Evolutionary conservation across 345 rosid species (phyloP).

Genomic region (Capsella bursapastoris): DNA sequence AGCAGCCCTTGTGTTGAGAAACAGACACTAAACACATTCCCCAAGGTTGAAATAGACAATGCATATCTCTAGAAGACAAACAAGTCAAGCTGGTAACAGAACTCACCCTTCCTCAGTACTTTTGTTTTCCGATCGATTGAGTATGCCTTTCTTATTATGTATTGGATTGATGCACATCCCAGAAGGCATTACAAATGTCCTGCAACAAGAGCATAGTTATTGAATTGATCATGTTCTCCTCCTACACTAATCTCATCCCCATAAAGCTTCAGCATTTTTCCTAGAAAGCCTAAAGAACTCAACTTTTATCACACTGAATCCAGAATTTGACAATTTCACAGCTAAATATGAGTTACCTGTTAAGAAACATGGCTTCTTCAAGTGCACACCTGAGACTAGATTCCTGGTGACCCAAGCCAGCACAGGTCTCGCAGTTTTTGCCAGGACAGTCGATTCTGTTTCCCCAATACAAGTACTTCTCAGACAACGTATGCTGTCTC

Average conservation of each 20-base stretch:
- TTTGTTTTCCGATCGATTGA: slow-evolving; percentile 57
- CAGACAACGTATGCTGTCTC: slow-evolving; percentile 64
- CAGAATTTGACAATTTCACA: neutral
- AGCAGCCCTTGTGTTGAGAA: neutral
- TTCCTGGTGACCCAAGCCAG: slow-evolving; percentile 95
- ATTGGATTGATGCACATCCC: slow-evolving; percentile 93
- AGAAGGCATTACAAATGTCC: slow-evolving; percentile 98
- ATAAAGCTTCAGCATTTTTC: slow-evolving; percentile 9
- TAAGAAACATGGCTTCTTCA: slow-evolving; percentile 89
- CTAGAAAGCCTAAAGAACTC: neutral
- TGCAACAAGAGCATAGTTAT: slow-evolving; percentile 47
- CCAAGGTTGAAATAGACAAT: neutral
- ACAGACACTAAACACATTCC: neutral
- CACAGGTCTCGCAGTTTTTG: slow-evolving; percentile 86
- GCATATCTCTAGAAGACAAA: slow-evolving; percentile 7
- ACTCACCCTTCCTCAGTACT: slow-evolving; percentile 73
- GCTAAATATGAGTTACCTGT: slow-evolving; percentile 53
- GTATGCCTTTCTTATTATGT: slow-evolving; percentile 80
- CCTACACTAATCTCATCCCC: neutral
- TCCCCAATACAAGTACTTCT: slow-evolving; percentile 96
- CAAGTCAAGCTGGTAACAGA: slow-evolving; percentile 16
- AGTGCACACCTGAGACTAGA: slow-evolving; percentile 98
- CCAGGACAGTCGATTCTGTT: slow-evolving; percentile 94
- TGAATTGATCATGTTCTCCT: neutral
- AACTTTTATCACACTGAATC: neutral